Evolutionary conservation across 495 filamentous ascomycete genomes (phyloP).

Genomic region (Penicillium atrosanguineum): DNA sequence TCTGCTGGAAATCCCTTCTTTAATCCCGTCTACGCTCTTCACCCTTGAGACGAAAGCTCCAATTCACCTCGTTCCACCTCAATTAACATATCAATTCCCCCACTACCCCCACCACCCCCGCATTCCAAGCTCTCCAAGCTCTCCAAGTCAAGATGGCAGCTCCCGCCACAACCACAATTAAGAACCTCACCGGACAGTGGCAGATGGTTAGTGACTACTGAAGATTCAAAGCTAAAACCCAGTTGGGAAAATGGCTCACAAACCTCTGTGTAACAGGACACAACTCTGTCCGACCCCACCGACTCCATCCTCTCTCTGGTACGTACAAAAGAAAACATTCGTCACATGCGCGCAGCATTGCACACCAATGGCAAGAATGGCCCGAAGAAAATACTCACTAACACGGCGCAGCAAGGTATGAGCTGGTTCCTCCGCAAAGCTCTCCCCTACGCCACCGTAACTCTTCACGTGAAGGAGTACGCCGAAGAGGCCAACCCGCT

Average conservation of each 20-base stretch:
- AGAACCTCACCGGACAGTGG: conserved; percentile 75
- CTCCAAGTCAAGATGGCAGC: conserved; percentile 86
- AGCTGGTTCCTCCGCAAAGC: conserved; percentile 79
- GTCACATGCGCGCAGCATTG: background rate
- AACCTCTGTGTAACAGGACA: conserved; percentile 58
- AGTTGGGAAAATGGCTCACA: background rate
- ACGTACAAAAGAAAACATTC: conserved; percentile 16
- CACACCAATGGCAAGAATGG: background rate
- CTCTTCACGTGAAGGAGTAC: conserved; percentile 67
- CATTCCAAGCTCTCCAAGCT: conserved; percentile 15
- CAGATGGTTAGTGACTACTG: conserved; percentile 58
- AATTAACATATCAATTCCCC: background rate
- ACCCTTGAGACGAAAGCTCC: background rate
- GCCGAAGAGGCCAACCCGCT: conserved; percentile 38
- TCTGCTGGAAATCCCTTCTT: background rate
- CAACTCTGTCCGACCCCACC: conserved; percentile 67
- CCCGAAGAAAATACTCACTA: conserved; percentile 7
- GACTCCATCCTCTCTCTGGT: conserved; percentile 71
- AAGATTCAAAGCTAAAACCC: no score
- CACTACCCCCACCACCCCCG: conserved; percentile 10
- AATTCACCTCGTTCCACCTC: background rate
- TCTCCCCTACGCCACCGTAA: conserved; percentile 68
- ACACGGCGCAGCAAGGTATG: conserved; percentile 64
- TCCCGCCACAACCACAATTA: conserved; percentile 67
- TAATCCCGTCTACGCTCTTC: background rate